Conservation (phyloP, 208 protist species). For the Leishmania mexicana region DNA sequence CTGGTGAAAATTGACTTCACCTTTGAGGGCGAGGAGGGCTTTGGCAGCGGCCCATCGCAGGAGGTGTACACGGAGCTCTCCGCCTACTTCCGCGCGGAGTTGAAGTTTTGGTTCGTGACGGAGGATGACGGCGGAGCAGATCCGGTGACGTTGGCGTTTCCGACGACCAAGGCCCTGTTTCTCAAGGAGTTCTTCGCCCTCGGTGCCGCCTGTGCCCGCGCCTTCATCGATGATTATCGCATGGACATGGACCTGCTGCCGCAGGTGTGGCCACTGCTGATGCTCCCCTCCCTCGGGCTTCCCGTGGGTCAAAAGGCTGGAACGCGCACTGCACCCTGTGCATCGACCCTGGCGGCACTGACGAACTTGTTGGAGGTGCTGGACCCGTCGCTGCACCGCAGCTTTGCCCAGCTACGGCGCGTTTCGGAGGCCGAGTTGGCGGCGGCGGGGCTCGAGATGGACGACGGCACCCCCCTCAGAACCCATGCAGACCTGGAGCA, state of each 20-base stretch:
- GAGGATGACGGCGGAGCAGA: conserved; percentile 55
- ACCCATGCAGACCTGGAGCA: conserved; percentile 13
- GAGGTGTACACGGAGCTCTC: conserved; percentile 87
- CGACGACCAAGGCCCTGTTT: conserved; percentile 44
- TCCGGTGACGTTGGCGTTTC: conserved; percentile 47
- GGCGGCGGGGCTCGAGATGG: conserved; percentile 58
- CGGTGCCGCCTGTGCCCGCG: conserved; percentile 62
- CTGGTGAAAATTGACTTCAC: conserved; percentile 77
- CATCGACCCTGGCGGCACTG: background rate
- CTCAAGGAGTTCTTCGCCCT: conserved; percentile 74
- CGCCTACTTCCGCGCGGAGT: conserved; percentile 31
- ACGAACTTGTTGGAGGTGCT: conserved; percentile 42
- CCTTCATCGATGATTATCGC: conserved; percentile 79
- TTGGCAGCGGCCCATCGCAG: conserved; percentile 84
- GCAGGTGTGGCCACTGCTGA: conserved; percentile 56
- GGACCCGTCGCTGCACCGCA: conserved; percentile 54
- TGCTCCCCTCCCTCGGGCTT: conserved; percentile 20
- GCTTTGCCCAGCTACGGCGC: conserved; percentile 44
- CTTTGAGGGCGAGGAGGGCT: conserved; percentile 83
- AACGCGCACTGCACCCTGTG: background rate
- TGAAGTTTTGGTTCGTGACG: conserved; percentile 58
- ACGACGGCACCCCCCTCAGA: conserved; percentile 39
- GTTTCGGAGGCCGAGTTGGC: conserved; percentile 48
- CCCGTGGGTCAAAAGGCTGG: background rate
- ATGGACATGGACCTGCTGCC: conserved; percentile 69